Conservation (phyloP, 257 asterid genomes). For the Nicotiana attenuata region DNA sequence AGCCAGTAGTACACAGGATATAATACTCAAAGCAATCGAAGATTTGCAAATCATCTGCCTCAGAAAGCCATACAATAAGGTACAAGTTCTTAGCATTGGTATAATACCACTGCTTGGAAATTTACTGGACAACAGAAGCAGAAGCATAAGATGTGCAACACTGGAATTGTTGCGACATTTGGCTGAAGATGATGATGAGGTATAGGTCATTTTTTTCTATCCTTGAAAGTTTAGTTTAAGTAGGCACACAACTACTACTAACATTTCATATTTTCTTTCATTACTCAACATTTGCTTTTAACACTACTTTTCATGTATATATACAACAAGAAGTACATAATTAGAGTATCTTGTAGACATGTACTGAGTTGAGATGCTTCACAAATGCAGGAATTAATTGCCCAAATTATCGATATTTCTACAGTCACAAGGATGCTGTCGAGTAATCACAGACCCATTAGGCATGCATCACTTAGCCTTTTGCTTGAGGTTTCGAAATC, state of each 20-base stretch:
- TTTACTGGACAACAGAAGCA: conserved; percentile 47
- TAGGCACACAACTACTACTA: not conserved
- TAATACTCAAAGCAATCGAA: conserved; percentile 65
- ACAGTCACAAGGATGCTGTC: conserved; percentile 53
- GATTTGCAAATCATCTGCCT: conserved; percentile 50
- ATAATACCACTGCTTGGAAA: conserved; percentile 54
- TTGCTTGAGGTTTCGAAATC: conserved; percentile 54
- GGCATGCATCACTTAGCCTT: conserved; percentile 51
- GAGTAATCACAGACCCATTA: conserved; percentile 50
- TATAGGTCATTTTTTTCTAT: conserved; percentile 29
- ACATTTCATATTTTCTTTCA: not conserved
- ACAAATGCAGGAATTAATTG: conserved; percentile 45
- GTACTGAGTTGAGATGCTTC: not conserved
- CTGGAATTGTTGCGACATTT: conserved; percentile 45
- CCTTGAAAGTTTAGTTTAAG: not conserved
- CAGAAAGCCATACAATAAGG: conserved; percentile 43
- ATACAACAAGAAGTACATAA: not conserved
- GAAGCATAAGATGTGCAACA: conserved; percentile 37
- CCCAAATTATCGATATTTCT: conserved; percentile 39
- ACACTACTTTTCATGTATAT: not conserved
- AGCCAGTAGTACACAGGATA: conserved; percentile 50
- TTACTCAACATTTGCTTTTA: not conserved
- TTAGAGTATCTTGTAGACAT: not conserved
- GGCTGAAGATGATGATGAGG: conserved; percentile 64
- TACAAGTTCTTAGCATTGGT: conserved; percentile 52